phyloP scores from a whole-genome alignment of 768 basidiomycete species.

The Tremella fuciformis region DNA sequence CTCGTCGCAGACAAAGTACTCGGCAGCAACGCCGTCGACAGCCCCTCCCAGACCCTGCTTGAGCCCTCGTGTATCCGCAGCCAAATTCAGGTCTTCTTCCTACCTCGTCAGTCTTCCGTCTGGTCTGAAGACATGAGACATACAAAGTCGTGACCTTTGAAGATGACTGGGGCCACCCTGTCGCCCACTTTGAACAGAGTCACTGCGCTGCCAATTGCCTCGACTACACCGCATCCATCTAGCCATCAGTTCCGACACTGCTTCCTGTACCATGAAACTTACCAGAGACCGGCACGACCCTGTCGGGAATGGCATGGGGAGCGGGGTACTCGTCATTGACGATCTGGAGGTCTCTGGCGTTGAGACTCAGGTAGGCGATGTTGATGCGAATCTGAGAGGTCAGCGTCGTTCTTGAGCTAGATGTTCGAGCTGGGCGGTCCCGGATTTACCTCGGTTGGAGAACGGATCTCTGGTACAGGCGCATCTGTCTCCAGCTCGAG shows the following conservation, averaged over 20 bases:
- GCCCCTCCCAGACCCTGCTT: constrained; percentile 40
- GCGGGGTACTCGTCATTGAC: constrained; percentile 43
- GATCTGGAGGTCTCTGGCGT: constrained; percentile 50
- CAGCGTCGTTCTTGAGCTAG: background rate
- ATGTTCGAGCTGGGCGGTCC: background rate
- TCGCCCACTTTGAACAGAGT: constrained; percentile 43
- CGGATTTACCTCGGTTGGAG: constrained; percentile 24
- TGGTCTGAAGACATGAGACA: background rate
- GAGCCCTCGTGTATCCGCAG: constrained; percentile 11
- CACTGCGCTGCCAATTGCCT: constrained; percentile 35
- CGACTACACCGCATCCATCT: constrained; percentile 42
- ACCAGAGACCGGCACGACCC: constrained; percentile 41
- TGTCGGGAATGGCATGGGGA: constrained; percentile 37
- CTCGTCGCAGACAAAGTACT: constrained; percentile 44
- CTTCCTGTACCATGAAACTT: background rate
- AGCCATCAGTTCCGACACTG: constrained; percentile 2
- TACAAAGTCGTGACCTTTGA: constrained; percentile 42
- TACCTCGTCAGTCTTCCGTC: constrained; percentile 7
- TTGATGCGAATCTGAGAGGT: constrained; percentile 39
- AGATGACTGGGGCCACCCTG: constrained; percentile 34
- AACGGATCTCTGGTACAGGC: constrained; percentile 25
- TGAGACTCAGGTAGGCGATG: constrained; percentile 46
- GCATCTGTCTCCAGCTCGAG: constrained; percentile 26
- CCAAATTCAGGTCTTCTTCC: constrained; percentile 40
- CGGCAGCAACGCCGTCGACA: constrained; percentile 41